A percentile compares a stretch with the other conserved stretches of the same genome.
phyloP scores from a whole-genome alignment of 352 stramenopile genomes.

The Phytophthora niederhauseri region DNA sequence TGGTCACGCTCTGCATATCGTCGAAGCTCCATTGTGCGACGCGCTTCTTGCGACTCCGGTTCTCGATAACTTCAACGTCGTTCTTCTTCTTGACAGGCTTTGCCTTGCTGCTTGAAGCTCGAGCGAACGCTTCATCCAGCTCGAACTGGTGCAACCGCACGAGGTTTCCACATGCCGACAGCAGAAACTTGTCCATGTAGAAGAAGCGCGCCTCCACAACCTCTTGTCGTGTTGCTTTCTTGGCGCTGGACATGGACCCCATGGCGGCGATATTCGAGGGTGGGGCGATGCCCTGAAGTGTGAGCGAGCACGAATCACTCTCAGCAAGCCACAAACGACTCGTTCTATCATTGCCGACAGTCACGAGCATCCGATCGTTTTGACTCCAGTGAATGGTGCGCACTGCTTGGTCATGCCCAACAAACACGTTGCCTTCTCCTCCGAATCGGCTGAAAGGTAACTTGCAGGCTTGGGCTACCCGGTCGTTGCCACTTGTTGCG shows the following conservation, averaged over 20 bases:
- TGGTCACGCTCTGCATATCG: conserved; percentile 74
- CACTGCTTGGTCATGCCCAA: conserved; percentile 73
- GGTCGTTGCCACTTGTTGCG: conserved; percentile 67
- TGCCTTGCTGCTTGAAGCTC: conserved; percentile 35
- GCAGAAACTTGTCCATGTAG: conserved; percentile 90
- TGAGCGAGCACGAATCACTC: conserved; percentile 67
- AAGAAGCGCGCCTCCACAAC: conserved; percentile 81
- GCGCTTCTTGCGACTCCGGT: conserved; percentile 71
- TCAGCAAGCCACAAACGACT: conserved; percentile 69
- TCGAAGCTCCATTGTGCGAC: conserved; percentile 65
- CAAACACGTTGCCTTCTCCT: conserved; percentile 73
- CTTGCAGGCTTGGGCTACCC: conserved; percentile 65
- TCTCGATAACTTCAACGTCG: conserved; percentile 48
- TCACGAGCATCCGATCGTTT: conserved; percentile 72
- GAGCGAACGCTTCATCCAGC: conserved; percentile 62
- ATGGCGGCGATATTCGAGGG: conserved; percentile 37
- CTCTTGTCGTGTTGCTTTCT: conserved; percentile 58
- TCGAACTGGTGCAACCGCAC: conserved; percentile 79
- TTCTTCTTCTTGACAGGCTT: conserved; percentile 30
- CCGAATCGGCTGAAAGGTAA: conserved; percentile 73
- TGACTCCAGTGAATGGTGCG: conserved; percentile 75
- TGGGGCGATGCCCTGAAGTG: conserved; percentile 47
- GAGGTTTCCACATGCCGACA: conserved; percentile 68
- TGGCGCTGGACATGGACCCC: conserved; percentile 43
- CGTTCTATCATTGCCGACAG: conserved; percentile 72